Base-by-base conservation (phyloP, 768 basidiomycete species). In the Boletus rufocinnamomeus region DNA sequence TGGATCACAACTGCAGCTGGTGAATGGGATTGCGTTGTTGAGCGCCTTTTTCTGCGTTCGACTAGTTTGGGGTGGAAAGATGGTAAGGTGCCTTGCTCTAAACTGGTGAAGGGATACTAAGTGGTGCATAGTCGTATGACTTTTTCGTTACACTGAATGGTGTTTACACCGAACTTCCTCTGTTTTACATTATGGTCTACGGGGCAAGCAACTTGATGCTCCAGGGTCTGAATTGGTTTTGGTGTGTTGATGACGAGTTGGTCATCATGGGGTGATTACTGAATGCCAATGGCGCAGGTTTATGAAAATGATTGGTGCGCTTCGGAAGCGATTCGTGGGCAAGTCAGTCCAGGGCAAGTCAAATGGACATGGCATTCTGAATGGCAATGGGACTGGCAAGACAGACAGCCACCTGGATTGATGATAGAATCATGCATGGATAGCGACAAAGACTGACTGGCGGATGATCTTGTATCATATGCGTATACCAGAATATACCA, bases 151-250 rank as follows among this genome's bases (percentile, higher is more conserved):
- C 85, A 0, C 71, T 94, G 61, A 76, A 78, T 59, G 71, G 74
- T 25, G 82, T 83, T n/a, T 78, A 83, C 50, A 73, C 80, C 53
- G 69, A 84, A 40, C 77, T 92, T 34, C 79, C 87, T 3, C 59
- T 79, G 45, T 56, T 76, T 30, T 84, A 86, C 57, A 66, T 82
- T 17, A 43, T 80, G 37, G 73, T 84, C 23, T 88, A 84, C 56
- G 79, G 80, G 2, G 44, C 68, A 6, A 88, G 85, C 19, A 92
- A 91, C 66, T 56, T 89, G 35, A 66, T 85, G 35, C 76, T 95
- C 11, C 86, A 92, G 64, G 76, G 78, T 4, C 76, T 95, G 25
- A 95, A 95, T 71, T 85, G 86, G 80, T 79, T 87, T 65, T 93
- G 91, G 91, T 91, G 48, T 72, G n/a, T 34, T 17, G 21, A 37